Evolutionary conservation across 805 yeast species (phyloP).

Genomic region (Naumovozyma dairenensis): DNA sequence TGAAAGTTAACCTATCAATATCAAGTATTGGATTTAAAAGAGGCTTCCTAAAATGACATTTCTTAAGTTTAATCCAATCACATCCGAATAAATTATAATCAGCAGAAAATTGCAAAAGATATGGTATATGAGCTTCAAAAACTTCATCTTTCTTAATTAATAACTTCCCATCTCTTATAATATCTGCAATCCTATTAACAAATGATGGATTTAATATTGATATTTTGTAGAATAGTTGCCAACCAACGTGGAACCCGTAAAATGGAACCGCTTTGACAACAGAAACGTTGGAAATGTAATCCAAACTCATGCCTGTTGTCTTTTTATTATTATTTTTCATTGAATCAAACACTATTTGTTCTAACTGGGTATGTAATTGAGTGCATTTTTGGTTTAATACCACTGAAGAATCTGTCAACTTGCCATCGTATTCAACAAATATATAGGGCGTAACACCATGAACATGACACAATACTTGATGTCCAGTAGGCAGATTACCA

Average conservation of each 20-base stretch:
- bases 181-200: constrained; percentile 42
- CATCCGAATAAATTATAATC: constrained; percentile 84
- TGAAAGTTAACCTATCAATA: constrained; percentile 21
- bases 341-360: constrained; percentile 33
- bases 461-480: constrained; percentile 54
- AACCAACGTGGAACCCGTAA: constrained; percentile 72
- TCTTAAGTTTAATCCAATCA: constrained; percentile 51
- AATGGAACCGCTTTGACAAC: constrained; percentile 70
- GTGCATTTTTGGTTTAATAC: constrained; percentile 30
- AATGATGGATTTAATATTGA: constrained; percentile 55
- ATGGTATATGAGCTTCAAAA: constrained; percentile 77
- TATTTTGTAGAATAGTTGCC: constrained; percentile 57
- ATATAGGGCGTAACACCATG: constrained; percentile 83
- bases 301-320: constrained; percentile 11
- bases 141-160: constrained; percentile 36
- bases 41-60: constrained; percentile 50
- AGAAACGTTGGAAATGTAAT: constrained; percentile 48
- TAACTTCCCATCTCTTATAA: constrained; percentile 37
- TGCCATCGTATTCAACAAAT: constrained; percentile 51
- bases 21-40: constrained; percentile 29
- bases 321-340: constrained; percentile 21
- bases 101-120: constrained; percentile 60
- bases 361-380: constrained; percentile 36
- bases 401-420: constrained; percentile 15
- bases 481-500: constrained; percentile 58